Base-by-base conservation (phyloP, 2,329 filamentous ascomycete species). In the Alternaria arbusti region DNA sequence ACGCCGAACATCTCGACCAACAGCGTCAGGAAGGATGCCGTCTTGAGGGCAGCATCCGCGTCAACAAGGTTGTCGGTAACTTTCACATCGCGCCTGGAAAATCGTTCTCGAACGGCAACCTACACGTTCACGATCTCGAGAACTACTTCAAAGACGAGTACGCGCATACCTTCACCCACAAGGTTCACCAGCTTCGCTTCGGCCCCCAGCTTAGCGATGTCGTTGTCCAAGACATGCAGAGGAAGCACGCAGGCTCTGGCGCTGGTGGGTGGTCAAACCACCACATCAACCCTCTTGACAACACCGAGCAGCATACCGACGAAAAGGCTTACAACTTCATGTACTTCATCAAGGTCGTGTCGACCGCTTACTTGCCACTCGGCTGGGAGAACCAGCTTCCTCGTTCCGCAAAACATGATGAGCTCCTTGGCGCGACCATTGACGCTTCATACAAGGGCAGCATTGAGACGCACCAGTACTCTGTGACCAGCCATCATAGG, bases 281-380 rank as follows among this genome's bases (percentile, higher is more conserved):
- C 82, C 94, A 98, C 80, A 82, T 93, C 70, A 97, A 98, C 81
- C 96, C 96, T 5, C 88, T 99, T 5, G 96, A 99, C 76, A 86
- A 87, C 57, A 92, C 91, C 4, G 84, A 87, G 67, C 94, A 98
- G 84, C 82, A 86, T 56, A 96, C 93, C 3, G 84, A 87, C 36
- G 94, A 97, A 75, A 88, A 93, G 70, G 91, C 91, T 68, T 97
- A 87, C 86, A 99, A 97, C 84, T 99, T 90, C 81, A 97, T 98
- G 93, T 99, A 99, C 85, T 99, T 99, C 81, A 87, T 99, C 82
- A 99, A 99, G 86, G 96, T 99, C 61, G 96, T 99, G 30, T 93
- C 92, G 4, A 99, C 96, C 2, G 95, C 94, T 1, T 99, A 98
- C 79, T 87, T 98, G 25, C 94, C 96, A 3, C 87, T 99, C 2